Percentiles rank a stretch among this genome's conserved stretches.
Evolutionary conservation across 2,329 filamentous ascomycete species (phyloP).

Genomic region (Scopulariopsis brevicaulis): DNA sequence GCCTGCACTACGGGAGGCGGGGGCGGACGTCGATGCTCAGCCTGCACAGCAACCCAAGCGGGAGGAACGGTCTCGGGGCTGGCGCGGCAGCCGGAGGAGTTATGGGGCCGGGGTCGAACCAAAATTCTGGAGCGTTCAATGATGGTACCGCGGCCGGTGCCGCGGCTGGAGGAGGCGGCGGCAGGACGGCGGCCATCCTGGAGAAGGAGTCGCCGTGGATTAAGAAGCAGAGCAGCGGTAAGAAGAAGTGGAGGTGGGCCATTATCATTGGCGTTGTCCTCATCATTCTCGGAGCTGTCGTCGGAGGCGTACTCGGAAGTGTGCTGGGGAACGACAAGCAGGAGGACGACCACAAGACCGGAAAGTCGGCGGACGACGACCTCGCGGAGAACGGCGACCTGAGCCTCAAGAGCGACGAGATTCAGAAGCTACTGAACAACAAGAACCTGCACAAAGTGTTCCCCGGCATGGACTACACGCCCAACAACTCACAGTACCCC

Average conservation of each 20-base stretch:
- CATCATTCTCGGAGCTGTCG: conserved; percentile 58
- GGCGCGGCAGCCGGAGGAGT: conserved; percentile 33
- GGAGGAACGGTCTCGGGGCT: conserved; percentile 22
- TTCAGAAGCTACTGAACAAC: conserved; percentile 74
- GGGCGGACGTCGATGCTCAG: conserved; percentile 49
- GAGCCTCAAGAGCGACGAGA: conserved; percentile 62
- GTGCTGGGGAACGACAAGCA: conserved; percentile 39
- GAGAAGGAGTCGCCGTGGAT: conserved; percentile 31
- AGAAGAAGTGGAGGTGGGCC: conserved; percentile 59
- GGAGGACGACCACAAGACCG: conserved; percentile 14
- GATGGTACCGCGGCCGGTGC: not conserved
- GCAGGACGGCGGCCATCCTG: conserved; percentile 2
- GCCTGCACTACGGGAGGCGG: conserved; percentile 43
- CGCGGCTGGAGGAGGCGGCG: conserved; percentile 2
- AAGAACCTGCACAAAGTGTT: conserved; percentile 81
- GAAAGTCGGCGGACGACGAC: conserved; percentile 48
- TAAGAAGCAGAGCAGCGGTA: conserved; percentile 42
- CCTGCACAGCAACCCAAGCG: conserved; percentile 20
- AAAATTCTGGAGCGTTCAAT: not conserved
- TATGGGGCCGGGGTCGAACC: conserved; percentile 18
- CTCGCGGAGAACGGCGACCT: conserved; percentile 56
- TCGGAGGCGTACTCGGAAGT: conserved; percentile 64
- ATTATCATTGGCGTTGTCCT: conserved; percentile 53
- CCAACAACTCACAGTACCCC: conserved; percentile 82
- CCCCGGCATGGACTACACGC: conserved; percentile 90